Evolutionary conservation across 148 eudicot species (phyloP), one percentile per base, ranked within the genome.

Genomic region (Mesembryanthemum crystallinum): DNA sequence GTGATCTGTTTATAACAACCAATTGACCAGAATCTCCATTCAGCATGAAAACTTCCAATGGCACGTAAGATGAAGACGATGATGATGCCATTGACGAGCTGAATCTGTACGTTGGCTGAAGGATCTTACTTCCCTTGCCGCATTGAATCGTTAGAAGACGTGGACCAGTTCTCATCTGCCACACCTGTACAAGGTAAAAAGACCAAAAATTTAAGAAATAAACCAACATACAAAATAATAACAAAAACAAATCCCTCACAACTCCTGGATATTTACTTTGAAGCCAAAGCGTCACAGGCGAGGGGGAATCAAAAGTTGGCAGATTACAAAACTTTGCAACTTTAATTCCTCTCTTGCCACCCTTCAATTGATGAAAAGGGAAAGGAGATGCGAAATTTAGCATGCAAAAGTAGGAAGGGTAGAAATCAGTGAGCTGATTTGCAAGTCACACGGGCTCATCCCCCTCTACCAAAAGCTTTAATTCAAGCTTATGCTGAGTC

Each of bases 81-180:
- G 85, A 80, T 9, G 85, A 80, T 7, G 79, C 63, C 57, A 52
- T n/a, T 28, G 92, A 83, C 0, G 91, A 88, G 54, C 82, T 91
- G 67, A 92, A 92, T 84, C 94, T 88, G 75, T 92, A 92, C 15
- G 97, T 90, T 47, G 98, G 98, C 87, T 94, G 98, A 75, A 94
- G 84, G 64, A 94, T 90, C 83, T 81, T 90, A 86, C 98, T 88
- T 27, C 98, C 98, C 85, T 82, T 94, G 15, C 91, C 65, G 73
- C 96, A 92, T 33, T 86, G 84, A 62, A 94, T 83, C 7, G 90
- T 86, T 10, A 90, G 82, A 71, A 90, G 85, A 17, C 97, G 90
- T 27, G 93, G 94, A 27, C 97, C 98, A 0, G 96, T 89, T 68
- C 97, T 92, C 98, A 94, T 94, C 82, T 92, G 98, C 98, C 98